Percentiles rank a stretch among this genome's conserved stretches.
Conservation (phyloP, 208 protist genomes). For the Porcisia hertigi region DNA sequence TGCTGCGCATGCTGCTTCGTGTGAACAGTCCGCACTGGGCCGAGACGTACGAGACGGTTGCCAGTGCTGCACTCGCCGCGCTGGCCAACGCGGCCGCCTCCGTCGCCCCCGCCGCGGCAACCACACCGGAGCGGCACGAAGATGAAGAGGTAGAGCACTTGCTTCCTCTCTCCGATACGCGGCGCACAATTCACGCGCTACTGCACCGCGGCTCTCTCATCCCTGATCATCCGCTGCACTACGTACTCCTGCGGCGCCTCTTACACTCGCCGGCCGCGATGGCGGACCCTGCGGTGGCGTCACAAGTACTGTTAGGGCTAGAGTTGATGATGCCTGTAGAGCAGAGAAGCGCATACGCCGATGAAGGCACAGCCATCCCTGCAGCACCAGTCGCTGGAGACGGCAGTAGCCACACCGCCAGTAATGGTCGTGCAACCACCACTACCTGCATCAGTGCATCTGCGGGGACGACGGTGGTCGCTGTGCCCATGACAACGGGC, state of each 20-base stretch:
- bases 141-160: slow-evolving; percentile 3
- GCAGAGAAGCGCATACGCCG: neutral
- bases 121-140: neutral
- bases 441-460: neutral
- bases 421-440: neutral
- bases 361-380: neutral
- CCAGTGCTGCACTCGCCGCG: slow-evolving; percentile 29
- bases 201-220: slow-evolving; percentile 58
- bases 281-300: slow-evolving; percentile 30
- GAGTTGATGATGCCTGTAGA: slow-evolving; percentile 27
- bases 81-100: slow-evolving; percentile 5
- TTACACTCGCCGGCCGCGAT: slow-evolving; percentile 42
- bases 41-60: slow-evolving; percentile 48
- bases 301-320: slow-evolving; percentile 30
- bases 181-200: slow-evolving; percentile 38
- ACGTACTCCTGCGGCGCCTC: slow-evolving; percentile 48
- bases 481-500: neutral
- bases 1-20: slow-evolving; percentile 30
- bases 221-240: slow-evolving; percentile 66
- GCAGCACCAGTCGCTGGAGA: neutral
- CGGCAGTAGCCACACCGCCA: neutral
- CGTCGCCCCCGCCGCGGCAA: neutral
- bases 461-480: neutral
- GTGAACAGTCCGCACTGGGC: slow-evolving; percentile 57
- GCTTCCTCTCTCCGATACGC: slow-evolving; percentile 15